Evolutionary conservation across 2,329 filamentous ascomycete species (phyloP).

Genomic region (Colletotrichum viniferum): DNA sequence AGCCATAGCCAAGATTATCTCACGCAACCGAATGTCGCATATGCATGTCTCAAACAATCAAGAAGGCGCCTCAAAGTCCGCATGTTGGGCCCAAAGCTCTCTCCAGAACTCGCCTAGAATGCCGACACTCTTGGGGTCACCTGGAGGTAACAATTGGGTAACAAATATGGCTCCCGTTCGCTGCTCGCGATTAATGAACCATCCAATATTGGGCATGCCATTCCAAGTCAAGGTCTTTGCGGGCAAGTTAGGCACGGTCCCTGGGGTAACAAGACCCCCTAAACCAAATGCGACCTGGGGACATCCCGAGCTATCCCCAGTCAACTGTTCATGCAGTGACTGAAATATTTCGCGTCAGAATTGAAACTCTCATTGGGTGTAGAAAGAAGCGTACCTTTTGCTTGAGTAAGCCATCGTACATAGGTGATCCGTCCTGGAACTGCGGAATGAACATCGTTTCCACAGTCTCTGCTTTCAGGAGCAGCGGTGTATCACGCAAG

Average conservation of each 20-base stretch:
- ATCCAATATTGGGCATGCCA: neutral
- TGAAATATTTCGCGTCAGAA: neutral
- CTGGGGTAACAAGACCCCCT: neutral
- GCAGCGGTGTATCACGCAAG: neutral
- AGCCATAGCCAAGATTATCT: neutral
- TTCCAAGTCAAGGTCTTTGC: neutral
- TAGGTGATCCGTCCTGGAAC: neutral
- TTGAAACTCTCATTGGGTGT: neutral
- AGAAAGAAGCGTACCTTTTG: neutral
- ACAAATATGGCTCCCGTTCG: neutral
- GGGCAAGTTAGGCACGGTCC: neutral
- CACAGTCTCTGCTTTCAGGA: neutral
- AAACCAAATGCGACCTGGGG: neutral
- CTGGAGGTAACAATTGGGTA: neutral
- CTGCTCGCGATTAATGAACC: neutral
- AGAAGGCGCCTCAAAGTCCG: neutral
- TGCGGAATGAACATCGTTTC: neutral
- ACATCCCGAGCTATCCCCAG: neutral
- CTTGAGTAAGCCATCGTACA: neutral
- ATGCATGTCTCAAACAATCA: neutral
- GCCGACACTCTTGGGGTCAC: neutral
- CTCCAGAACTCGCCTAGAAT: neutral
- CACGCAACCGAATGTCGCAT: neutral
- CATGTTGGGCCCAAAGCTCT: neutral
- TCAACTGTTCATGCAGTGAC: neutral